Conservation (phyloP, 305 asterid species). For the Salvia sclarea region DNA sequence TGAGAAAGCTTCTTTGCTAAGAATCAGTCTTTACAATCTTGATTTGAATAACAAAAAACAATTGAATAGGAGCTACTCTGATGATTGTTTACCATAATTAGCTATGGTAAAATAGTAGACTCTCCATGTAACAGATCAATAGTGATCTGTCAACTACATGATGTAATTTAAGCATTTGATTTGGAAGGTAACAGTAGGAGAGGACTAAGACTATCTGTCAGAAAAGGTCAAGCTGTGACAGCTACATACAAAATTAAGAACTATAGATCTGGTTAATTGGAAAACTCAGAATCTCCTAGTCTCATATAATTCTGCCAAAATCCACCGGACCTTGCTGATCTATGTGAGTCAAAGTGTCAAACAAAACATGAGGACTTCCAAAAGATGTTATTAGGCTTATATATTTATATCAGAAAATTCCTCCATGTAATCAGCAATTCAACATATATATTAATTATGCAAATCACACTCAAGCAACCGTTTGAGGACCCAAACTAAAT, state of each 20-base stretch:
- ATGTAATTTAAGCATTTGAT: slow-evolving; percentile 1
- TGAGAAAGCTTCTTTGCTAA: slow-evolving; percentile 5
- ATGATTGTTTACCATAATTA: neutral
- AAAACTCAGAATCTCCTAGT: neutral
- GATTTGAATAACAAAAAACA: neutral
- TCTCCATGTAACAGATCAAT: slow-evolving; percentile 5
- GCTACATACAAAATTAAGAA: slow-evolving; percentile 2
- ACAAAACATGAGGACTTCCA: neutral
- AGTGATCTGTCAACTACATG: neutral
- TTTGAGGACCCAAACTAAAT: neutral
- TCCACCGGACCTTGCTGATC: neutral
- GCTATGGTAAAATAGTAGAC: neutral
- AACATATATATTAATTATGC: neutral
- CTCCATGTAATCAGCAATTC: neutral
- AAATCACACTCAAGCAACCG: neutral
- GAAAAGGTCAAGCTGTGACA: neutral
- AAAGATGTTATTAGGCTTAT: neutral
- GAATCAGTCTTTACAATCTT: neutral
- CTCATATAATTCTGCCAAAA: neutral
- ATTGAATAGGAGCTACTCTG: neutral
- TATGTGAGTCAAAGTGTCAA: neutral
- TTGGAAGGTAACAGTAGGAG: neutral
- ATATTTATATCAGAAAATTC: neutral
- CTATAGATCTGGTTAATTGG: neutral
- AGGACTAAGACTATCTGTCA: neutral